Evolutionary conservation across 1,139 yeast species (phyloP).

Genomic region (Saccharomycopsis crataegensis): DNA sequence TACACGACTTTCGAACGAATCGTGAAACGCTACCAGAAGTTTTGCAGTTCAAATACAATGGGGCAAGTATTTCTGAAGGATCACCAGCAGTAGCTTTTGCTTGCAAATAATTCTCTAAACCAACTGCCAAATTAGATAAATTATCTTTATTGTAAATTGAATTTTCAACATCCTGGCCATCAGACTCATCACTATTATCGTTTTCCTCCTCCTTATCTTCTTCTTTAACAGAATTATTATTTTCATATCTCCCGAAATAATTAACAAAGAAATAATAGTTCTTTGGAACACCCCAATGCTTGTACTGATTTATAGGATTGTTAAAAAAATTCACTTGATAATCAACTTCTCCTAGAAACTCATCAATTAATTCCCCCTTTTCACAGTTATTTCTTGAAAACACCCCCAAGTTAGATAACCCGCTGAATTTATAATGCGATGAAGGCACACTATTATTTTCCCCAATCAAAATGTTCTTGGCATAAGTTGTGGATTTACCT

Average conservation of each 20-base stretch:
- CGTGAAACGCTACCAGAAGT: constrained; percentile 70
- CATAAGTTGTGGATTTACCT: constrained; percentile 1
- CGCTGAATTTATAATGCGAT: constrained; percentile 42
- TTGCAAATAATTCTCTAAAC: constrained; percentile 2
- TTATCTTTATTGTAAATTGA: background rate
- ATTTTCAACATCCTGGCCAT: background rate
- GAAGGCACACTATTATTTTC: constrained; percentile 19
- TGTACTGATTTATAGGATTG: constrained; percentile 69
- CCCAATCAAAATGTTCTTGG: constrained; percentile 10
- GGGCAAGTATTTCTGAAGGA: constrained; percentile 26
- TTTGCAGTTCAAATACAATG: constrained; percentile 70
- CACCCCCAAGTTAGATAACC: constrained; percentile 64
- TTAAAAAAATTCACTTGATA: constrained; percentile 52
- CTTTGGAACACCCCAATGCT: constrained; percentile 77
- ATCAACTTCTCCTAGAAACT: constrained; percentile 69
- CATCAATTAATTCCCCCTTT: constrained; percentile 48
- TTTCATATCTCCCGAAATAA: constrained; percentile 21
- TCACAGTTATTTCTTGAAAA: constrained; percentile 41
- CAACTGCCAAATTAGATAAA: constrained; percentile 3
- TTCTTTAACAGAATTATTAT: background rate
- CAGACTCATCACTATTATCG: background rate
- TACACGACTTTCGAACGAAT: constrained; percentile 70
- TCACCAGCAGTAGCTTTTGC: background rate
- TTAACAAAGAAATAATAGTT: constrained; percentile 61
- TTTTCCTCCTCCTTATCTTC: background rate